Evolutionary conservation across 176 grass and related monocot species (phyloP), one percentile per base, ranked within the genome.

Genomic region (bread wheat (Triticum aestivum)): DNA sequence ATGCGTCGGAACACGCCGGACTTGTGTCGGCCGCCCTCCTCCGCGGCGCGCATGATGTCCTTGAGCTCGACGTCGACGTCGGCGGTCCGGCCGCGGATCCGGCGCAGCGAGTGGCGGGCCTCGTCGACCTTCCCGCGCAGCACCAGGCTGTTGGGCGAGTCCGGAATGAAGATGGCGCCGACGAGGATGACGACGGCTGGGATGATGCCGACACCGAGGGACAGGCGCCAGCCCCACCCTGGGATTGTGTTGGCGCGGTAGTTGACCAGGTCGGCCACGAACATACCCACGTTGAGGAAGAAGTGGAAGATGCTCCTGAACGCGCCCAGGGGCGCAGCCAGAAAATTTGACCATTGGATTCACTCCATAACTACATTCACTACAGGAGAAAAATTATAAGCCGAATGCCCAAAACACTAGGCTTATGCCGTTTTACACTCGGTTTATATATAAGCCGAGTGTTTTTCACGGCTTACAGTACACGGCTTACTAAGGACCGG

Each of bases 141-240:
- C 10, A 92, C 72, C 3, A 94, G 92, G 71, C 89, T 91, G n/a
- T 73, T 91, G 20, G 89, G 89, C 0, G 87, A 87, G 81, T 91
- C 90, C 8, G 82, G 23, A 30, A 94, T 87, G 12, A 90, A 75
- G 0, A 87, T 5, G 8, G 85, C 75, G 2, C 90, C 93, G 0
- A 86, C 1, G 6, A 67, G 69, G 32, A 92, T 47, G 54, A 90
- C 37, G 47, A 26, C 1, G 14, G 85, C 90, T 0, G 90, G 92
- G 21, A 94, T 2, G 44, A 82, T 65, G 1, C 87, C 87, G 1
- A 89, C 49, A 13, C 82, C 87, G 1, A 94, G 92, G 21, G 90
- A 89, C 1, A 94, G 17, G 2, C 78, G 82, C 92, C 92, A 94
- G 4, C 90, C 90, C 85, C 83, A 78, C 14, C 27, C 15, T 1